Evolutionary conservation across 805 yeast species (phyloP).

Genomic region (Wickerhamiella galacta): DNA sequence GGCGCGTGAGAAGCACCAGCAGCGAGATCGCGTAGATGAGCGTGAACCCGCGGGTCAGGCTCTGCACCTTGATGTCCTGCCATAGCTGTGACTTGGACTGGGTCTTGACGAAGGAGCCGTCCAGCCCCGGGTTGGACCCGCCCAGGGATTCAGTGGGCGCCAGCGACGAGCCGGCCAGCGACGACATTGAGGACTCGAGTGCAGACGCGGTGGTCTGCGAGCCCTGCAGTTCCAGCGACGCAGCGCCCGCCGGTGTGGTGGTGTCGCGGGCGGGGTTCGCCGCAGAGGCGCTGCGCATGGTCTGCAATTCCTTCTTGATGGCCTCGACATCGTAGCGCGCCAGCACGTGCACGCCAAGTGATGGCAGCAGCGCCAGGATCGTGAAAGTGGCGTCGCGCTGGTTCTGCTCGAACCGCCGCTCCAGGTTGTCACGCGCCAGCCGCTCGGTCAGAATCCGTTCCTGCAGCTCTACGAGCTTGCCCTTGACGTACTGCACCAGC

Average conservation of each 20-base stretch:
- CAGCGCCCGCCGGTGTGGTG: slow-evolving; percentile 4
- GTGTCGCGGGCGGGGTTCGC: neutral
- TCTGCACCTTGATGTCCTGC: slow-evolving; percentile 61
- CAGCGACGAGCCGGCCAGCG: neutral
- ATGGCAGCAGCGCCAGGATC: slow-evolving; percentile 65
- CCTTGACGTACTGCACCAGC: slow-evolving; percentile 27
- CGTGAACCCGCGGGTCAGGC: slow-evolving; percentile 57
- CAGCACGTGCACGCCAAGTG: slow-evolving; percentile 47
- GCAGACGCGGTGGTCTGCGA: slow-evolving; percentile 7
- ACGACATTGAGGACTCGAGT: neutral
- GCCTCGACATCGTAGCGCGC: slow-evolving; percentile 52
- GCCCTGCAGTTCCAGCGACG: too few species aligned
- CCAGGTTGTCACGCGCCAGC: slow-evolving; percentile 49
- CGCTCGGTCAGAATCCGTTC: slow-evolving; percentile 38
- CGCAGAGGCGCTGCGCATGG: slow-evolving; percentile 28
- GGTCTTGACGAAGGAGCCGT: slow-evolving; percentile 20
- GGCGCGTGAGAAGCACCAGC: slow-evolving; percentile 58
- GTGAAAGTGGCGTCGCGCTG: slow-evolving; percentile 82
- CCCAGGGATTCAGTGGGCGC: neutral
- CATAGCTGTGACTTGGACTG: slow-evolving; percentile 49
- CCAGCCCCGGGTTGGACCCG: slow-evolving; percentile 2
- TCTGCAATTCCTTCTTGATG: slow-evolving; percentile 51
- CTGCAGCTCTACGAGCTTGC: slow-evolving; percentile 34
- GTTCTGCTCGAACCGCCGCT: slow-evolving; percentile 74
- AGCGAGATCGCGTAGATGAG: slow-evolving; percentile 52